Percentiles rank a stretch among this genome's conserved stretches.
Evolutionary conservation across 1,139 yeast genomes (phyloP).

Genomic region (Kurtzmaniella natalensis): DNA sequence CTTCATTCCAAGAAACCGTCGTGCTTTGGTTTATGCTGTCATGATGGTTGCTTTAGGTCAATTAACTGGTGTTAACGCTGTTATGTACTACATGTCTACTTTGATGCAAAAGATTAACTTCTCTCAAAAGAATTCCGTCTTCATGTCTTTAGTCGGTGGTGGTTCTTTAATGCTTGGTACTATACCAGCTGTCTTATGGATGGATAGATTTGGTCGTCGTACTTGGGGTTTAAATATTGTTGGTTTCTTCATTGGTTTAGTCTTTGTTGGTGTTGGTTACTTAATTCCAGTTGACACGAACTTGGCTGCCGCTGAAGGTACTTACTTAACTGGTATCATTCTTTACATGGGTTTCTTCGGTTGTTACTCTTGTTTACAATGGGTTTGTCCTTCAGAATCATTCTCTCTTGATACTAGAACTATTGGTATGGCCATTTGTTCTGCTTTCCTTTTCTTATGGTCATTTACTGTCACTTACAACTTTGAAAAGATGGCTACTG

Average conservation of each 20-base stretch:
- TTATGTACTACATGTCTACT: slow-evolving; percentile 53
- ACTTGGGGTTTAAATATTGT: slow-evolving; percentile 39
- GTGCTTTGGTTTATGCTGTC: slow-evolving; percentile 52
- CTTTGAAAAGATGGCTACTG: slow-evolving; percentile 51
- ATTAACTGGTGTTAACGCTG: slow-evolving; percentile 53
- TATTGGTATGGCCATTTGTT: slow-evolving; percentile 52
- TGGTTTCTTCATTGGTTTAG: slow-evolving; percentile 53
- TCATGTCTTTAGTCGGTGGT: slow-evolving; percentile 60
- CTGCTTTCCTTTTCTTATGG: slow-evolving; percentile 56
- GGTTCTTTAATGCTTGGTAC: slow-evolving; percentile 56
- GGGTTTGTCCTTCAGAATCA: slow-evolving; percentile 51
- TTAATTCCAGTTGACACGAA: slow-evolving; percentile 30
- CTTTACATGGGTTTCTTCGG: slow-evolving; percentile 62
- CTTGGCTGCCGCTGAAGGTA: slow-evolving; percentile 49
- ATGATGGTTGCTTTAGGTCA: slow-evolving; percentile 57
- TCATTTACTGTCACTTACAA: slow-evolving; percentile 57
- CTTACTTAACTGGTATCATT: slow-evolving; percentile 55
- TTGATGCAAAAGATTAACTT: slow-evolving; percentile 48
- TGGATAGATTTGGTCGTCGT: slow-evolving; percentile 58
- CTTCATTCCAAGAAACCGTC: slow-evolving; percentile 50
- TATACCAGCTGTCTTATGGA: slow-evolving; percentile 55
- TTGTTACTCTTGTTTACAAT: slow-evolving; percentile 58
- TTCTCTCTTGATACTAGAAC: slow-evolving; percentile 45
- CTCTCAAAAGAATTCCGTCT: slow-evolving; percentile 37
- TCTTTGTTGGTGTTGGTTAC: slow-evolving; percentile 54